phyloP scores from a whole-genome alignment of 2,329 filamentous ascomycete species.

The Grosmannia serpens region DNA sequence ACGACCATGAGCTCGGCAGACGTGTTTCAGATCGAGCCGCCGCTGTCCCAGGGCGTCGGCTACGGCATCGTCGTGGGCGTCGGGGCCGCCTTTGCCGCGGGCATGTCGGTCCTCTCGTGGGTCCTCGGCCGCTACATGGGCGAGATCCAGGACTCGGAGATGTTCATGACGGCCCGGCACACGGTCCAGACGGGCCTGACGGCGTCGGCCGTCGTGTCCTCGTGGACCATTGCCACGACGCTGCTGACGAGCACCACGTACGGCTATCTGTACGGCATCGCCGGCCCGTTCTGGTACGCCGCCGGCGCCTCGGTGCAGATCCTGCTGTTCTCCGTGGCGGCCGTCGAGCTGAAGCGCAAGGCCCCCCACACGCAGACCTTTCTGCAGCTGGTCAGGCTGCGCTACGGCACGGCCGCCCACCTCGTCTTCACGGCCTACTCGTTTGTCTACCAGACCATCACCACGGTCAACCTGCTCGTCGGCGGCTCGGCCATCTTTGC shows the following conservation, averaged over 20 bases:
- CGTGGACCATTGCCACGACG: too few species aligned
- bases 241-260: too few species aligned
- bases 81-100: conserved; percentile 64
- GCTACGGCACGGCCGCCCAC: conserved; percentile 63
- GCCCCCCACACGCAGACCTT: conserved; percentile 67
- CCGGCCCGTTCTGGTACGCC: conserved; percentile 48
- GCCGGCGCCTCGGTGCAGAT: conserved; percentile 70
- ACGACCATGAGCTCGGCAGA: too few species aligned
- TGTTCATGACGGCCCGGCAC: conserved; percentile 78
- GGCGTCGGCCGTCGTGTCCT: conserved; percentile 74
- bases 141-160: conserved; percentile 68
- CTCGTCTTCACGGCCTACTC: conserved; percentile 65
- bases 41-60: conserved; percentile 51
- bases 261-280: conserved; percentile 64
- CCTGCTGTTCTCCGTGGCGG: conserved; percentile 75
- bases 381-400: conserved; percentile 61
- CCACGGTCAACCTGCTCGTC: conserved; percentile 80
- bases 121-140: conserved; percentile 24
- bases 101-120: conserved; percentile 27
- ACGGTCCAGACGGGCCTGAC: conserved; percentile 83
- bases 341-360: conserved; percentile 75
- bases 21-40: conserved; percentile 7
- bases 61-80: conserved; percentile 68
- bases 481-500: too few species aligned
- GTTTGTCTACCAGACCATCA: conserved; percentile 76